Percentiles rank a stretch among this genome's conserved stretches.
Conservation (phyloP, 2,329 filamentous ascomycete species). For the Ophiostoma piceae region DNA sequence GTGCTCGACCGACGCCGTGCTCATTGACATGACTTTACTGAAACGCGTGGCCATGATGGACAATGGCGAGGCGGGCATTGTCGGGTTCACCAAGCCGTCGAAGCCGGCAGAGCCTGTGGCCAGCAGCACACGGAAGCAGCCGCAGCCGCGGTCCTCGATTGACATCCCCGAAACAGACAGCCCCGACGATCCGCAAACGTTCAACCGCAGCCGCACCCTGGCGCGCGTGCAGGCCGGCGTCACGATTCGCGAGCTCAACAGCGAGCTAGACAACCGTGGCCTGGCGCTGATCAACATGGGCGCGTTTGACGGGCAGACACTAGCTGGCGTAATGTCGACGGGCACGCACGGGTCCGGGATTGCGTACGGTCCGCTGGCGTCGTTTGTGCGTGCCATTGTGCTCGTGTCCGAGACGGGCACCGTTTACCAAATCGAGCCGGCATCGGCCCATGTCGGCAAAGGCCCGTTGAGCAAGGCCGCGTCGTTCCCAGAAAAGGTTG, state of each 20-base stretch:
- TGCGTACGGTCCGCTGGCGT: constrained; percentile 27
- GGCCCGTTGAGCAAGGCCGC: constrained; percentile 28
- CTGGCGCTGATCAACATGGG: constrained; percentile 30
- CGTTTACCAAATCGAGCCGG: constrained; percentile 31
- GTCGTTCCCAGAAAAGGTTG: constrained; percentile 26
- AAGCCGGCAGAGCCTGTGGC: neutral
- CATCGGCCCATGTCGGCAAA: constrained; percentile 14
- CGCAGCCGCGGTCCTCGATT: neutral
- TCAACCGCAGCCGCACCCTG: constrained; percentile 25
- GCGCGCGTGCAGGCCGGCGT: constrained; percentile 30
- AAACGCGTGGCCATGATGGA: constrained; percentile 27
- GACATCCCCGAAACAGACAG: neutral
- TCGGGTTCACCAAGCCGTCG: constrained; percentile 18
- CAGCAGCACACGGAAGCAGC: neutral
- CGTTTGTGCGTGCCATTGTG: constrained; percentile 28
- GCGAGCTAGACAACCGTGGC: constrained; percentile 28
- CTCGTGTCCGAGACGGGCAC: constrained; percentile 28
- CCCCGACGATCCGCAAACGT: neutral
- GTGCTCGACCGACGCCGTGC: constrained; percentile 26
- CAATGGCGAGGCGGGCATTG: constrained; percentile 26
- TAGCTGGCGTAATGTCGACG: constrained; percentile 29
- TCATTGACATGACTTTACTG: constrained; percentile 27
- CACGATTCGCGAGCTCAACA: constrained; percentile 29
- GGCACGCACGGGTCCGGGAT: constrained; percentile 31
- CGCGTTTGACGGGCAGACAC: constrained; percentile 30